A percentile compares a stretch with the other conserved stretches of the same genome.
These are phyloP conservation scores for Penicillium sp. DNA, from an alignment of 2,329 filamentous ascomycete genomes.

Conservation along the genomic window DNA sequence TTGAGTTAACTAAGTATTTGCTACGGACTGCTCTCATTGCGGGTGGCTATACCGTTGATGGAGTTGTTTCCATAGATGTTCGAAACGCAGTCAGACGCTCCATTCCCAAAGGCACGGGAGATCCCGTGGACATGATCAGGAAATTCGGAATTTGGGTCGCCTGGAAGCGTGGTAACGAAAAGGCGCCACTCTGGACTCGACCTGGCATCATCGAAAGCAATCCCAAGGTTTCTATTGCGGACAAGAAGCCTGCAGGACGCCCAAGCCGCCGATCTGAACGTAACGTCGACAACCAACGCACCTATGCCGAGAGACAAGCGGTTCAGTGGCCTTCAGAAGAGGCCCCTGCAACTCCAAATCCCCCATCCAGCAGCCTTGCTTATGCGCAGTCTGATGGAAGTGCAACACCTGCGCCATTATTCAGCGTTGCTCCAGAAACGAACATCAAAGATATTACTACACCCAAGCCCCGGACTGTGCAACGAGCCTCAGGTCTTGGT, in stretches of 20 bases:
- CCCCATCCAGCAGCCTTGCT: conserved; percentile 12
- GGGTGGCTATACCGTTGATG: conserved; percentile 58
- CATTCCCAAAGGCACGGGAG: conserved; percentile 62
- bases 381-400: conserved; percentile 26
- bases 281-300: conserved; percentile 47
- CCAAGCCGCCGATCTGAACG: conserved; percentile 58
- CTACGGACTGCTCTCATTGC: conserved; percentile 64
- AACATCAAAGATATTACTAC: conserved; percentile 31
- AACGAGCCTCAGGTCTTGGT: conserved; percentile 59
- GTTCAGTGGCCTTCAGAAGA: conserved; percentile 38
- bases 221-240: conserved; percentile 47
- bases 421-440: conserved; percentile 17
- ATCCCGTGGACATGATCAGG: conserved; percentile 60
- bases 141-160: conserved; percentile 65
- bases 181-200: conserved; percentile 61
- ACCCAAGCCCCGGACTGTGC: conserved; percentile 46
- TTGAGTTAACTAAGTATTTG: conserved; percentile 60
- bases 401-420: conserved; percentile 23
- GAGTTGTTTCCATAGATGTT: conserved; percentile 58
- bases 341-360: conserved; percentile 17
- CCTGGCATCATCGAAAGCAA: conserved; percentile 56
- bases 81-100: conserved; percentile 61
- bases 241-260: conserved; percentile 57
- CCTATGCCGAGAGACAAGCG: conserved; percentile 41
- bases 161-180: conserved; percentile 66